phyloP scores from a whole-genome alignment of 2,329 filamentous ascomycete genomes.

The Ploettnerulaceae sp. region DNA sequence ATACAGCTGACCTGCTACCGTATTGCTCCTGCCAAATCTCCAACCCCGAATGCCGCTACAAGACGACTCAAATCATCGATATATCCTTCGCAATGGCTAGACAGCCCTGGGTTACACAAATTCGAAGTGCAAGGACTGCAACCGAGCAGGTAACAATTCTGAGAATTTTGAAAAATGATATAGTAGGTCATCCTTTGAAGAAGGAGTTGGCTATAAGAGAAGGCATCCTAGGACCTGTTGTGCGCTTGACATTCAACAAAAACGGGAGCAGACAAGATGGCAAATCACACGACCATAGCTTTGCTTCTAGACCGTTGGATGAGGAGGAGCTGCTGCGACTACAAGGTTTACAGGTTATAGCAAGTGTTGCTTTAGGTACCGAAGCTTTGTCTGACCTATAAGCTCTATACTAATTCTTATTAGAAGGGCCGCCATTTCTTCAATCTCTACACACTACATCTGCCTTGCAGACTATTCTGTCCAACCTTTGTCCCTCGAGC shows the following conservation, averaged over 20 bases:
- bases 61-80: conserved; percentile 3
- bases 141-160: conserved; percentile 56
- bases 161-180: conserved; percentile 76
- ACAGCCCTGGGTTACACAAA: conserved; percentile 51
- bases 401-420: conserved; percentile 14
- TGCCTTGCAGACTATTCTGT: conserved; percentile 64
- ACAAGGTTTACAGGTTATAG: conserved; percentile 79
- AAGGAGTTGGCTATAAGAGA: conserved; percentile 74
- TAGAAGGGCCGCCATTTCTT: conserved; percentile 78
- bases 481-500: conserved; percentile 60
- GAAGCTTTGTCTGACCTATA: conserved; percentile 21
- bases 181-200: conserved; percentile 80
- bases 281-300: conserved; percentile 44
- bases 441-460: conserved; percentile 64
- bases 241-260: conserved; percentile 44
- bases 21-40: not conserved
- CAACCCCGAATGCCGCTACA: conserved; percentile 9
- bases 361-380: conserved; percentile 77
- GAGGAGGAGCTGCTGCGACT: conserved; percentile 65
- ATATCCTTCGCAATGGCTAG: conserved; percentile 19
- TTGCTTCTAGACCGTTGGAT: conserved; percentile 37
- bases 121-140: conserved; percentile 49
- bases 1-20: too few species aligned
- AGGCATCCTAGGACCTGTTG: conserved; percentile 62
- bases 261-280: conserved; percentile 40